phyloP scores from a whole-genome alignment of 768 basidiomycete genomes.

The Tricholoma matsutake region DNA sequence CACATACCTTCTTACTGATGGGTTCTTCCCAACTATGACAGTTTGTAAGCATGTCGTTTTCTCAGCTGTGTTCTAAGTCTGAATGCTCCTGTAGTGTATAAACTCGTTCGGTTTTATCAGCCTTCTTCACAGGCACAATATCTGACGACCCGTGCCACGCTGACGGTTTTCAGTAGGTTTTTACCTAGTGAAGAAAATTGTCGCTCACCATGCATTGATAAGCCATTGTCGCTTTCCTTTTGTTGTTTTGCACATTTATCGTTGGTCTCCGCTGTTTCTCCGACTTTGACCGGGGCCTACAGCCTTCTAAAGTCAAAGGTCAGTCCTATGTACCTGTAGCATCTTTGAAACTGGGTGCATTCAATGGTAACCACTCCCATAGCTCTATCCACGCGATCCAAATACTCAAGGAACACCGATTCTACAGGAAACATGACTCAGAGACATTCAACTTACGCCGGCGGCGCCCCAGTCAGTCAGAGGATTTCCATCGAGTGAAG shows the following conservation, averaged over 20 bases:
- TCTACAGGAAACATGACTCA: constrained; percentile 44
- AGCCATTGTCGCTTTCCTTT: constrained; percentile 77
- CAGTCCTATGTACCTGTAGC: constrained; percentile 35
- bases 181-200: background rate
- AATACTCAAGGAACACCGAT: constrained; percentile 37
- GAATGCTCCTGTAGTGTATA: constrained; percentile 55
- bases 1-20: background rate
- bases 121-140: constrained; percentile 56
- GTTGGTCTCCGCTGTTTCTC: constrained; percentile 77
- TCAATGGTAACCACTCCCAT: constrained; percentile 32
- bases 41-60: constrained; percentile 1
- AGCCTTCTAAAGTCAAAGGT: constrained; percentile 72
- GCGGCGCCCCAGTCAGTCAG: constrained; percentile 52
- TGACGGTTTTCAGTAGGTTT: constrained; percentile 75
- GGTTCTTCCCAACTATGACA: background rate
- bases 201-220: background rate
- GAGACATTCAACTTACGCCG: constrained; percentile 45
- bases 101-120: constrained; percentile 79
- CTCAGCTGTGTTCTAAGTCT: constrained; percentile 1
- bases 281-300: constrained; percentile 82
- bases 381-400: constrained; percentile 50
- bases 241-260: constrained; percentile 70
- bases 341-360: constrained; percentile 24
- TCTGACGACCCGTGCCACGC: constrained; percentile 69
- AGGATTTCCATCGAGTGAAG: constrained; percentile 77